A percentile compares a stretch with the other conserved stretches of the same genome.
phyloP scores from a whole-genome alignment of 2,329 filamentous ascomycete species.

The Acephala macrosclerotiorum region DNA sequence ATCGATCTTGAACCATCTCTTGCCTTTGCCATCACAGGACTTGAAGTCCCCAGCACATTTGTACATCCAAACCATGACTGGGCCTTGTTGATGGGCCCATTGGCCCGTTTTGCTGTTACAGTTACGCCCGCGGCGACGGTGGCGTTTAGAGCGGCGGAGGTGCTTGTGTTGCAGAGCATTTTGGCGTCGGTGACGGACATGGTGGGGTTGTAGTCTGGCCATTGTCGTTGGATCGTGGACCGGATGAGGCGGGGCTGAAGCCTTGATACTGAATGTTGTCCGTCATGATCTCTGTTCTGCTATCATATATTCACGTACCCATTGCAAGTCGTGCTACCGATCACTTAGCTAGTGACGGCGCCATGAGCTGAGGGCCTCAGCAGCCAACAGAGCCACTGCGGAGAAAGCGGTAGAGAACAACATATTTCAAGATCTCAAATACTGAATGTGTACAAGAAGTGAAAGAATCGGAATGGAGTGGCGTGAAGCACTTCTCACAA shows the following conservation, averaged over 20 bases:
- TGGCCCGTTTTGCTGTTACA: constrained; percentile 61
- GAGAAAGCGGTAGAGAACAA: constrained; percentile 46
- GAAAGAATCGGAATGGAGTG: background rate
- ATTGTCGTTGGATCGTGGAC: constrained; percentile 63
- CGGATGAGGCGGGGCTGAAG: constrained; percentile 55
- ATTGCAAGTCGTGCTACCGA: constrained; percentile 51
- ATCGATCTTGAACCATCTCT: constrained; percentile 67
- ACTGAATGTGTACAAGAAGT: background rate
- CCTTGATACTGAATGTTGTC: constrained; percentile 45
- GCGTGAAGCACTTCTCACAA: background rate
- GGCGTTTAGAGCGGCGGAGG: constrained; percentile 53
- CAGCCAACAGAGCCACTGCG: constrained; percentile 42
- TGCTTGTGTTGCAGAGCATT: constrained; percentile 64
- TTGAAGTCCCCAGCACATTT: constrained; percentile 58
- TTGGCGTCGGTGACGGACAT: constrained; percentile 55
- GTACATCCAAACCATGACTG: constrained; percentile 65
- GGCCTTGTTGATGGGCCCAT: constrained; percentile 65
- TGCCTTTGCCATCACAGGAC: constrained; percentile 57
- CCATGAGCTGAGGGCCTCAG: constrained; percentile 46
- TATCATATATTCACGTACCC: constrained; percentile 45
- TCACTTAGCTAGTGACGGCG: constrained; percentile 56
- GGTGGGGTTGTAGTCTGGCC: constrained; percentile 62
- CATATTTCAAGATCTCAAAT: constrained; percentile 41
- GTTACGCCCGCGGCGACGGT: constrained; percentile 54
- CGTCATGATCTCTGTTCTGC: background rate